These are phyloP conservation scores for Solanum sejunctum DNA, from an alignment of 257 asterid genomes.

Conservation along the genomic window DNA sequence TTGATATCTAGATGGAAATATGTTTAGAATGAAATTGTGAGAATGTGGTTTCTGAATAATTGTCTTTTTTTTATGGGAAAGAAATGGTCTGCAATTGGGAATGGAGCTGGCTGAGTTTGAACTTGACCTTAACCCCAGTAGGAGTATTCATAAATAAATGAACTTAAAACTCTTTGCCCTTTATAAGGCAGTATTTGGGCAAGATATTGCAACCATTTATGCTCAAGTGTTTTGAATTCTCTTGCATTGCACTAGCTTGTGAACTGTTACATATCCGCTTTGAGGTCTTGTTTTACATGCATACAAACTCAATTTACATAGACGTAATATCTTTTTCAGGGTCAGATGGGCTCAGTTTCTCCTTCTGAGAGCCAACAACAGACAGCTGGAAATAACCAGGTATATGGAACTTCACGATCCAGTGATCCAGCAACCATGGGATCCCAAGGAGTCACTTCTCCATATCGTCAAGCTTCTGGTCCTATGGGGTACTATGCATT, in stretches of 20 bases:
- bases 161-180: not conserved
- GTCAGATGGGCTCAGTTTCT: constrained; percentile 64
- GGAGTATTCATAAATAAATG: not conserved
- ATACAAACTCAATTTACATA: not conserved
- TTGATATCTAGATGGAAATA: not conserved
- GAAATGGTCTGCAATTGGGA: not conserved
- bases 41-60: not conserved
- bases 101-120: not conserved
- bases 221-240: not conserved
- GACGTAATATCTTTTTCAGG: constrained; percentile 31
- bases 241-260: not conserved
- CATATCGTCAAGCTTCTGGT: constrained; percentile 45
- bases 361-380: constrained; percentile 60
- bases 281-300: not conserved
- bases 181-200: not conserved
- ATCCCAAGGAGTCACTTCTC: constrained; percentile 36
- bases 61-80: not conserved
- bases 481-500: constrained; percentile 62
- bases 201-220: not conserved
- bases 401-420: constrained; percentile 38
- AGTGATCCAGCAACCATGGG: constrained; percentile 34
- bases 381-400: constrained; percentile 41
- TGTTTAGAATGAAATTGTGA: not conserved
- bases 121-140: not conserved
- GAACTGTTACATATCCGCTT: not conserved